Evolutionary conservation across 208 protist genomes (phyloP), one percentile per base, ranked within the genome.

Genomic region (Wallacemonas collosoma): DNA sequence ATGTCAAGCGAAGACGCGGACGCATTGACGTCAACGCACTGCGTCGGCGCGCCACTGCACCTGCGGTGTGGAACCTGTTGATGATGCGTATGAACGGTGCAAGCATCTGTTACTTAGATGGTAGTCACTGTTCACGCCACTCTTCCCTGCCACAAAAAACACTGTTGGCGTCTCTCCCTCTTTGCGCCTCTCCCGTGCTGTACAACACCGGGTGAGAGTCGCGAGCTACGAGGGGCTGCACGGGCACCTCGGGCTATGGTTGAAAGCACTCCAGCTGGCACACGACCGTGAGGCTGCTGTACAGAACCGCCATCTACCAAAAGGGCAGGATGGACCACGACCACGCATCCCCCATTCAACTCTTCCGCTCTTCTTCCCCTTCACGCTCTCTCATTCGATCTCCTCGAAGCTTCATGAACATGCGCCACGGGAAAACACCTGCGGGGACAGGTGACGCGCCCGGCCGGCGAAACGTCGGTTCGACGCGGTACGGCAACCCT

Each of bases 401-500:
- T 71, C 44, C 57, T 58, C 53, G 6, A 58, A 58, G 53, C 9
- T 58, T 1, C 14, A 58, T 0, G 14, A 9, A 38, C 26, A 65
- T 65, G 60, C 60, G 43, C 7, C 45, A 6, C 9, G 3, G 41
- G 3, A 65, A 50, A 12, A 6, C 38, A 51, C 41, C 36, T 17
- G 56, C 36, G 5, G 36, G 36, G 5, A 15, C 36, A 4, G 56
- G 56, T 43, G 56, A 62, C 36, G 15, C 15, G 36, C 1, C 17
- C 35, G 50, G 60, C 40, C 6, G 60, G n/a, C 60, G 60, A 3
- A 4, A 17, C 60, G 60, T 17, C 9, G 60, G 60, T n/a, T 45
- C 60, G 5, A 65, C 60, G 40, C 60, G 60, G 7, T 65, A 65
- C 15, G 60, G 60, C 7, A 38, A 65, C 60, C 60, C 60, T 51